Evolutionary conservation across 2,329 filamentous ascomycete genomes (phyloP).

Genomic region (Septoria linicola): DNA sequence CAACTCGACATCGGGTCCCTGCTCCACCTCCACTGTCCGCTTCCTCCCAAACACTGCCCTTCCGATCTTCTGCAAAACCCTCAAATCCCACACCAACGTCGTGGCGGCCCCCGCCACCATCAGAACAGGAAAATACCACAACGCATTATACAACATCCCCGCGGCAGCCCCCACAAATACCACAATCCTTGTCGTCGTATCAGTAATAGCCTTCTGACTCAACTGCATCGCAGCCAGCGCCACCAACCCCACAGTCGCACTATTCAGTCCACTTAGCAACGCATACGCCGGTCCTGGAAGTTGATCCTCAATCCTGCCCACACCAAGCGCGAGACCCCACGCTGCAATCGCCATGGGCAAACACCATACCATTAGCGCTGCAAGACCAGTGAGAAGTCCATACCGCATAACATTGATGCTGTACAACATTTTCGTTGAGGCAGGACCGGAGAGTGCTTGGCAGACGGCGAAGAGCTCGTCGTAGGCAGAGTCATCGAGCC

Average conservation of each 20-base stretch:
- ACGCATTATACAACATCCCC: conserved; percentile 66
- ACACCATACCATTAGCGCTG: conserved; percentile 65
- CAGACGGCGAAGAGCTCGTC: conserved; percentile 70
- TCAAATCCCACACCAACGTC: conserved; percentile 57
- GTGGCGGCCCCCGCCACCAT: conserved; percentile 57
- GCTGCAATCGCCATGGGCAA: conserved; percentile 70
- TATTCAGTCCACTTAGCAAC: conserved; percentile 68
- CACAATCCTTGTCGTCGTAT: conserved; percentile 61
- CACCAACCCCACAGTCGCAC: conserved; percentile 70
- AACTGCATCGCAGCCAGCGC: conserved; percentile 66
- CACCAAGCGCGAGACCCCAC: conserved; percentile 65
- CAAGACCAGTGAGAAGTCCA: conserved; percentile 57
- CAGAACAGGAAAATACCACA: conserved; percentile 73
- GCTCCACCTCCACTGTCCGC: neutral
- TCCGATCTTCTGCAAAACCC: neutral
- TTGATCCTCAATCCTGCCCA: conserved; percentile 58
- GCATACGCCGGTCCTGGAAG: conserved; percentile 66
- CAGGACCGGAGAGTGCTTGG: conserved; percentile 67
- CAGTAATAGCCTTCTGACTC: conserved; percentile 65
- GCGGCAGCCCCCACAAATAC: conserved; percentile 64
- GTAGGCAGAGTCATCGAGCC: conserved; percentile 70
- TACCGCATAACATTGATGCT: conserved; percentile 65
- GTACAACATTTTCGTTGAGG: conserved; percentile 70
- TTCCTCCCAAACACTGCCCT: neutral
- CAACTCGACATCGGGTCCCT: neutral